Percentiles rank a stretch among this genome's conserved stretches.
phyloP scores from a whole-genome alignment of 805 yeast genomes.

The Barnettozyma botsteinii region DNA sequence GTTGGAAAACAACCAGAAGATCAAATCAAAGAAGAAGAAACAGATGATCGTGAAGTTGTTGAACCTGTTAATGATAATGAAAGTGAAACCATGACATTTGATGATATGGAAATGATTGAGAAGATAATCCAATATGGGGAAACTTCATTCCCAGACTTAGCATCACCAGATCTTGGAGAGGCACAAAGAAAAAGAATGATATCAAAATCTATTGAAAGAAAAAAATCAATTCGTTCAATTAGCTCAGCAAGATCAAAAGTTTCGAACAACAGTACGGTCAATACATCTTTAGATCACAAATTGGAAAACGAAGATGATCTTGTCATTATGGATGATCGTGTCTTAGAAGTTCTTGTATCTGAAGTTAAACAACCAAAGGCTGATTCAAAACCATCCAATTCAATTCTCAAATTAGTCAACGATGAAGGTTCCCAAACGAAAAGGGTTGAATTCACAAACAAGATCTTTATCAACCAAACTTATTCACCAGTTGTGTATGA shows the following conservation, averaged over 20 bases:
- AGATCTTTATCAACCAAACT: slow-evolving; percentile 46
- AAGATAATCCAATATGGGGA: slow-evolving; percentile 36
- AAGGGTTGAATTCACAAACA: slow-evolving; percentile 40
- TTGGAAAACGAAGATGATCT: neutral
- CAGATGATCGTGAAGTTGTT: no score
- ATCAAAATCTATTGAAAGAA: slow-evolving; percentile 32
- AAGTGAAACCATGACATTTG: slow-evolving; percentile 17
- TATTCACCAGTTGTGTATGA: slow-evolving; percentile 46
- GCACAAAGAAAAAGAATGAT: slow-evolving; percentile 27
- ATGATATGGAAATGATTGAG: slow-evolving; percentile 34
- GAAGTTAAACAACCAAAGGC: slow-evolving; percentile 10
- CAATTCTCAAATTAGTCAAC: neutral
- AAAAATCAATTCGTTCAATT: slow-evolving; percentile 28
- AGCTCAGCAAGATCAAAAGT: slow-evolving; percentile 21
- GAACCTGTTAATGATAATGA: neutral
- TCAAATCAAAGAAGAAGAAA: neutral
- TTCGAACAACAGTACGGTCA: slow-evolving; percentile 4
- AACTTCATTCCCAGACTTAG: slow-evolving; percentile 32
- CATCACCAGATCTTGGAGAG: slow-evolving; percentile 26
- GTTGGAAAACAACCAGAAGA: slow-evolving; percentile 11
- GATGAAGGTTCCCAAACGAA: slow-evolving; percentile 9
- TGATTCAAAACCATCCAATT: neutral
- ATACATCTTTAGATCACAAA: neutral
- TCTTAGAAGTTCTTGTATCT: slow-evolving; percentile 18
- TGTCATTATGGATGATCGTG: slow-evolving; percentile 3